phyloP scores from a whole-genome alignment of 306 rosid genomes.

The Malus sieversii region DNA sequence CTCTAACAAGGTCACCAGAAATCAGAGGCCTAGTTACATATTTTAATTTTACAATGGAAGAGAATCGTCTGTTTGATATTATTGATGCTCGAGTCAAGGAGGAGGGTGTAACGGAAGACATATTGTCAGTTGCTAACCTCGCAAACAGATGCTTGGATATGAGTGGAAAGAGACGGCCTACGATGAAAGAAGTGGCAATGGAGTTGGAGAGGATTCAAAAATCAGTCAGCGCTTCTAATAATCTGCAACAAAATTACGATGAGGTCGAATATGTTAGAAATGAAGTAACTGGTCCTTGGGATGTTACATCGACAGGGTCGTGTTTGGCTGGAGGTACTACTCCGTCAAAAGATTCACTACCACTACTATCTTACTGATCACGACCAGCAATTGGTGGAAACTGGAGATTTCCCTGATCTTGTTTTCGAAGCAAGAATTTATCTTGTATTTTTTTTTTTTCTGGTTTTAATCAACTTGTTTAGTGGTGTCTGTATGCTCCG shows the following conservation, averaged over 20 bases:
- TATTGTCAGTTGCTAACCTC: neutral
- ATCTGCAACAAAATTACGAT: neutral
- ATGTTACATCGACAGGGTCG: neutral
- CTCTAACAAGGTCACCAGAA: neutral
- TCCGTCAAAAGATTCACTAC: neutral
- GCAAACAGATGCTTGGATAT: conserved; percentile 8
- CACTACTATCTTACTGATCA: neutral
- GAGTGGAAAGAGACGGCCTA: conserved; percentile 8
- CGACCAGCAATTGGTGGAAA: too few species aligned
- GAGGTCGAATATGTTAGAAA: neutral
- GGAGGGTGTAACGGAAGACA: neutral
- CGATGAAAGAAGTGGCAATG: conserved; percentile 15
- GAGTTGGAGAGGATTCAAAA: conserved; percentile 20
- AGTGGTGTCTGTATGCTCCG: too few species aligned
- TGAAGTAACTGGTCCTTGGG: neutral
- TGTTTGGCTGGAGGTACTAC: neutral
- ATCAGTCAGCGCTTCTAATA: neutral
- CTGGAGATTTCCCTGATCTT: too few species aligned
- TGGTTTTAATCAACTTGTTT: too few species aligned
- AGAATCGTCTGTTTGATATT: conserved; percentile 1
- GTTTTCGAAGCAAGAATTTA: too few species aligned
- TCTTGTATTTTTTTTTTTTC: too few species aligned
- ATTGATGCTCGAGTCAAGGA: neutral
- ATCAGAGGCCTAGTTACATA: conserved; percentile 3
- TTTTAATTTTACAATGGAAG: neutral